A percentile compares a stretch with the other conserved stretches of the same genome.
These are phyloP conservation scores for Agrocybe chaxingu DNA, from an alignment of 768 basidiomycete genomes.

Conservation along the genomic window DNA sequence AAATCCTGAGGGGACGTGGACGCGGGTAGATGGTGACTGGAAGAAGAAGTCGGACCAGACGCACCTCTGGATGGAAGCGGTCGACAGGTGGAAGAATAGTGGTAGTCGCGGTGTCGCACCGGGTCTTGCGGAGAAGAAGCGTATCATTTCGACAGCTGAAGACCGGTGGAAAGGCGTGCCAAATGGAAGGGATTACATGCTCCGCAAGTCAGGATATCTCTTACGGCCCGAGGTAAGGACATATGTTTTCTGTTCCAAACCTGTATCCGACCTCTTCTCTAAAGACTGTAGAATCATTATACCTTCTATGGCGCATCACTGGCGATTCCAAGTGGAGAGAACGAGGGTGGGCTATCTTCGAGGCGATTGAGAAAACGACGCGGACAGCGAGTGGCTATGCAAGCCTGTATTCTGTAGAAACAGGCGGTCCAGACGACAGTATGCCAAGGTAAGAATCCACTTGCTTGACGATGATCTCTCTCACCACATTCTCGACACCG, in stretches of 20 bases:
- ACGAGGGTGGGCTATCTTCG: conserved; percentile 1
- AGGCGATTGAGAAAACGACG: not conserved
- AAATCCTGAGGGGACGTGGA: not conserved
- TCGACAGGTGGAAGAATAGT: conserved; percentile 45
- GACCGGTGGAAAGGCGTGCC: conserved; percentile 21
- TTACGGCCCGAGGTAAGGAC: no score
- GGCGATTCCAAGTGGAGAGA: not conserved
- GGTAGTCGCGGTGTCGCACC: conserved; percentile 49
- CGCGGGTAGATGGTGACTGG: not conserved
- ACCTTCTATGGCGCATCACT: conserved; percentile 2
- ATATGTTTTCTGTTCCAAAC: not conserved
- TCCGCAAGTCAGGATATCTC: not conserved
- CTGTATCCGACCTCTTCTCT: not conserved
- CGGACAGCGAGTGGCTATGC: not conserved
- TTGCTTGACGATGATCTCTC: not conserved
- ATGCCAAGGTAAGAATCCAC: conserved; percentile 67
- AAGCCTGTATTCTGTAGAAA: not conserved
- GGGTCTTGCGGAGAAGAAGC: conserved; percentile 43
- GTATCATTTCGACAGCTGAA: conserved; percentile 31
- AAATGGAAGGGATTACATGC: conserved; percentile 38
- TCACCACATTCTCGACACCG: not conserved
- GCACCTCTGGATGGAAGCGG: conserved; percentile 45
- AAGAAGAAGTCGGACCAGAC: conserved; percentile 11
- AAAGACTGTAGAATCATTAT: conserved; percentile 2
- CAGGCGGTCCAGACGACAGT: conserved; percentile 28